A percentile compares a stretch with the other conserved stretches of the same genome.
These are phyloP conservation scores for Typha latifolia DNA, from an alignment of 176 grass and related monocot genomes.

Conservation along the genomic window DNA sequence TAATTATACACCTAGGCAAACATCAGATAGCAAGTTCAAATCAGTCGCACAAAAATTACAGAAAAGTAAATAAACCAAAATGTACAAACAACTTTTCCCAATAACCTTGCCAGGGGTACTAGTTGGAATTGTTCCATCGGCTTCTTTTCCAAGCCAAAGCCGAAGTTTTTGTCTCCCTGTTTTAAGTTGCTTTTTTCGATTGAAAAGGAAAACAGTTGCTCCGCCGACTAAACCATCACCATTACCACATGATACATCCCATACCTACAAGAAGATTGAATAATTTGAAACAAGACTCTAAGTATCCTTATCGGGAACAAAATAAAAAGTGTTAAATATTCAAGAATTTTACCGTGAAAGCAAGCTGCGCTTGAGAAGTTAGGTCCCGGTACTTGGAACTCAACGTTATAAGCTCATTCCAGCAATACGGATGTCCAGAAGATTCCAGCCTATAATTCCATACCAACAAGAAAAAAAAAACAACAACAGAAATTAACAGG, in stretches of 20 bases:
- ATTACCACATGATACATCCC: slow-evolving; percentile 59
- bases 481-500: neutral
- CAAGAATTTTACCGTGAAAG: slow-evolving; percentile 52
- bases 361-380: slow-evolving; percentile 77
- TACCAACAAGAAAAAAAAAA: neutral
- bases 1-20: too few relatives aligned
- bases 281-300: neutral
- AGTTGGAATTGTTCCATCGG: slow-evolving; percentile 81
- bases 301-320: neutral
- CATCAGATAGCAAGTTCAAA: neutral
- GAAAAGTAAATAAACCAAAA: neutral
- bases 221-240: slow-evolving; percentile 44
- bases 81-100: neutral
- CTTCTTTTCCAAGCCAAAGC: slow-evolving; percentile 62
- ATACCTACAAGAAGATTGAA: slow-evolving; percentile 45
- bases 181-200: slow-evolving; percentile 91
- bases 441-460: slow-evolving; percentile 47
- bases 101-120: slow-evolving; percentile 80
- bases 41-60: neutral
- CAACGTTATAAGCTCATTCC: slow-evolving; percentile 80
- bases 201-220: slow-evolving; percentile 81
- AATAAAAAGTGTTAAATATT: neutral
- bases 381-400: slow-evolving; percentile 88
- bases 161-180: slow-evolving; percentile 72
- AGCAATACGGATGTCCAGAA: slow-evolving; percentile 53